Evolutionary conservation across 192 early-diverging fungal genomes (phyloP), one percentile per base, ranked within the genome.

Genomic region (Coemansia nantahalensis): DNA sequence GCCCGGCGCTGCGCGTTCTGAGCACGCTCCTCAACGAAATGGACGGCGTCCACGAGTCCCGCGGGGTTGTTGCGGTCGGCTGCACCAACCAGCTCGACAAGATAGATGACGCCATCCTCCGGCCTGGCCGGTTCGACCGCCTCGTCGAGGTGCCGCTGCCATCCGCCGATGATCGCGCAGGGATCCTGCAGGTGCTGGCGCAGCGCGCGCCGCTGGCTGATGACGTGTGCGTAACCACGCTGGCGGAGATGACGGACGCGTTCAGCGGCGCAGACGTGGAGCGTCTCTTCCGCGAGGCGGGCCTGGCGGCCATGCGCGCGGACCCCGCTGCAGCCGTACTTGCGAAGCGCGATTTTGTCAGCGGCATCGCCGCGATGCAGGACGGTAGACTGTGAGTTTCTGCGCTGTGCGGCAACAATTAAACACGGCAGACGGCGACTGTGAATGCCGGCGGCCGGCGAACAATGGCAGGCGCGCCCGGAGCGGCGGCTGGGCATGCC

Each of bases 11-110:
- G 55, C 83, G 94, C 15, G 84, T 97, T 2, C 78, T 99, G 11
- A 94, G 90, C 42, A 92, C 94, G 9, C 62, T 99, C 9, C 79
- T 99, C 35, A 99, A 99, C 58, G 97, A 99, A 68, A 94, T 99
- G 88, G 97, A 99, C 63, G 97, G 97, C 28, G 88, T 99, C 14
- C 90, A 96, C 51, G 81, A 77, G 16, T 82, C 87, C 21, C 81
- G 83, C 14, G 83, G 84, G 1, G 92, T 99, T 4, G 75, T 98
- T 36, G 86, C 95, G 2, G 80, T 99, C 24, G 91, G 94, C 45
- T 81, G 96, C 80, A 97, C 96, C 0, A 99, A 95, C 60, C 75
- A 87, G 39, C 86, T 93, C 0, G 79, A 87, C 39, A 79, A 84
- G 47, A 84, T 99, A 39, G 96, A 99, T 52, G 93, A 90, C 62